A percentile compares a stretch with the other conserved stretches of the same genome.
These are phyloP conservation scores for Euclidium syriacum DNA, from an alignment of 345 rosid species.

Conservation along the genomic window DNA sequence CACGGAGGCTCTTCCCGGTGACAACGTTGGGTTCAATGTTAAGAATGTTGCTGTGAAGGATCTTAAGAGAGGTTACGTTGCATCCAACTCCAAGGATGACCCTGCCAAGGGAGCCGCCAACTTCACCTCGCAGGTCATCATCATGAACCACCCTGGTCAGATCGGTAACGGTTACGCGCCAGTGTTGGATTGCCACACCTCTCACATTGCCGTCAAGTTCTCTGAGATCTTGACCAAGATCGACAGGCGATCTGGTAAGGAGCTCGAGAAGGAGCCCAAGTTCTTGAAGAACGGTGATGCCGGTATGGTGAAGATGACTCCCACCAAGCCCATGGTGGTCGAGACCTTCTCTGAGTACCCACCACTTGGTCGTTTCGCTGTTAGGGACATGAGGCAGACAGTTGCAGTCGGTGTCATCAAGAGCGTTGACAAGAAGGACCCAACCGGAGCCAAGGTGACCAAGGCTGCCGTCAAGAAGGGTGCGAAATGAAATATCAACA, in stretches of 20 bases:
- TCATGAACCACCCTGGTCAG: constrained; percentile 96
- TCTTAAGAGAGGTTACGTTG: constrained; percentile 75
- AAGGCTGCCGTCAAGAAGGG: constrained; percentile 84
- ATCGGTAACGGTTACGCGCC: constrained; percentile 89
- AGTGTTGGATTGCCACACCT: constrained; percentile 79
- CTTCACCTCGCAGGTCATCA: constrained; percentile 82
- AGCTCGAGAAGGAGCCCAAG: constrained; percentile 81
- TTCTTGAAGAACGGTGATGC: constrained; percentile 66
- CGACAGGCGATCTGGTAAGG: constrained; percentile 72
- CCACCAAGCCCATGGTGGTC: constrained; percentile 83
- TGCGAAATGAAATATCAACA: constrained; percentile 42
- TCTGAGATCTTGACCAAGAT: constrained; percentile 63
- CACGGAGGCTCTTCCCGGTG: constrained; percentile 71
- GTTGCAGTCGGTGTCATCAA: constrained; percentile 88
- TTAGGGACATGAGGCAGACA: constrained; percentile 88
- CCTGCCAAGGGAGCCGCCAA: constrained; percentile 75
- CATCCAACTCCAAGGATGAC: constrained; percentile 87
- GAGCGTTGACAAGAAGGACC: constrained; percentile 85
- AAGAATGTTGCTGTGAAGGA: constrained; percentile 89
- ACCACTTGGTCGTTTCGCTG: constrained; percentile 79
- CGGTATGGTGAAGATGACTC: constrained; percentile 53
- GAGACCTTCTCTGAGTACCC: constrained; percentile 75
- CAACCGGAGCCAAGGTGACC: constrained; percentile 73
- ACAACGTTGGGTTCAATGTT: constrained; percentile 78
- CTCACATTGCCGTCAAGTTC: constrained; percentile 79